Percentiles rank a stretch among this genome's conserved stretches.
Evolutionary conservation across 2,329 filamentous ascomycete genomes (phyloP).

Genomic region (Aureobasidium sp.): DNA sequence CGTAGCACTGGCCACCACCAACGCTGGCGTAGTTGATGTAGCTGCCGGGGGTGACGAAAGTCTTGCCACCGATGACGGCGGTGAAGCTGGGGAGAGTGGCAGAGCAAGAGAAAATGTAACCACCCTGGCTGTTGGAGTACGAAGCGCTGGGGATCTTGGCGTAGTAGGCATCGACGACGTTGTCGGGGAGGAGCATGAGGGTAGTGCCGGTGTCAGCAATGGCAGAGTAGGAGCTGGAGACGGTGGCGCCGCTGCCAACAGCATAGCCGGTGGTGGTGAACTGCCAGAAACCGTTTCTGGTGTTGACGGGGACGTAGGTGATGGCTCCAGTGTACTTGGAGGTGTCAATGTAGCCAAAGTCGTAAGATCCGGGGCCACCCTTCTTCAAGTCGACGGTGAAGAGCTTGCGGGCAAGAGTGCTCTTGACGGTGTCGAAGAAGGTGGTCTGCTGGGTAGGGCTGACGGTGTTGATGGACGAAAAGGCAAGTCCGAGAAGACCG

Average conservation of each 20-base stretch:
- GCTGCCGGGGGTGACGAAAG: slow-evolving; percentile 46
- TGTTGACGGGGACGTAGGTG: slow-evolving; percentile 50
- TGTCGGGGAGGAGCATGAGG: slow-evolving; percentile 52
- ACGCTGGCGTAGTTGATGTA: slow-evolving; percentile 50
- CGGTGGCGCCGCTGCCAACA: slow-evolving; percentile 40
- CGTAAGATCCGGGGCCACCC: slow-evolving; percentile 45
- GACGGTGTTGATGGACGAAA: slow-evolving; percentile 54
- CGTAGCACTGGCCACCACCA: slow-evolving; percentile 53
- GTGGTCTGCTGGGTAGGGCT: slow-evolving; percentile 45
- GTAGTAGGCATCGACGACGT: slow-evolving; percentile 55
- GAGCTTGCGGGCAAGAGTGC: slow-evolving; percentile 43
- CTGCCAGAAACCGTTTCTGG: slow-evolving; percentile 57
- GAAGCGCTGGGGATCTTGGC: slow-evolving; percentile 40
- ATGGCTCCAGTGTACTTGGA: slow-evolving; percentile 53
- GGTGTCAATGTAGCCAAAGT: slow-evolving; percentile 54
- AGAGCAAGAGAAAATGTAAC: slow-evolving; percentile 50
- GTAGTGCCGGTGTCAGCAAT: slow-evolving; percentile 69
- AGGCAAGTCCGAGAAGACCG: slow-evolving; percentile 54
- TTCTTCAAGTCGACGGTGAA: slow-evolving; percentile 54
- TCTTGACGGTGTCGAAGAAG: slow-evolving; percentile 55
- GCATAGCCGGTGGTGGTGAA: slow-evolving; percentile 52
- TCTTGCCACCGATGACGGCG: slow-evolving; percentile 44
- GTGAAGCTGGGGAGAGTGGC: slow-evolving; percentile 48
- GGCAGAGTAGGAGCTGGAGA: slow-evolving; percentile 39
- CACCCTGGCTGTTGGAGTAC: slow-evolving; percentile 43